Evolutionary conservation across 257 asterid genomes (phyloP).

Genomic region (Solanum paucissectum): DNA sequence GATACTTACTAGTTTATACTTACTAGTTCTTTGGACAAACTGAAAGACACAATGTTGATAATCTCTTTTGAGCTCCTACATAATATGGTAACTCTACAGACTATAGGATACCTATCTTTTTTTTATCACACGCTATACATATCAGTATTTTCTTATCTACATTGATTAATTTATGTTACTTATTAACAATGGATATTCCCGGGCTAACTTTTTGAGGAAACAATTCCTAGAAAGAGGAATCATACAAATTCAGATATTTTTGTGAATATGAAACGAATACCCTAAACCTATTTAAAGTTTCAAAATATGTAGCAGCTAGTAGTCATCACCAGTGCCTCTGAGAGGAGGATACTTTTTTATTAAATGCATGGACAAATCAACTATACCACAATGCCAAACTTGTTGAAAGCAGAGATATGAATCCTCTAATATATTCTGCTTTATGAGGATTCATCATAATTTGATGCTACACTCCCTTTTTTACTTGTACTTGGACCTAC

Average conservation of each 20-base stretch:
- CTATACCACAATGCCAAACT: background rate
- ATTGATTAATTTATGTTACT: background rate
- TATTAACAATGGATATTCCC: background rate
- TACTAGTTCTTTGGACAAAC: background rate
- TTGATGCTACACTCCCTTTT: background rate
- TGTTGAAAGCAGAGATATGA: background rate
- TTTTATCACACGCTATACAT: background rate
- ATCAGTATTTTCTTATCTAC: background rate
- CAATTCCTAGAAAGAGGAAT: background rate
- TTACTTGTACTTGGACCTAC: background rate
- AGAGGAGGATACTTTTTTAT: background rate
- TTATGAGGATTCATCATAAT: background rate
- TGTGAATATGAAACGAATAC: background rate
- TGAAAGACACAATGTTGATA: background rate
- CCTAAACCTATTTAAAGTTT: background rate
- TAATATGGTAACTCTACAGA: background rate
- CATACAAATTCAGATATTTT: background rate
- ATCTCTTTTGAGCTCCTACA: background rate
- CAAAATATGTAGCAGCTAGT: background rate
- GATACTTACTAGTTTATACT: background rate
- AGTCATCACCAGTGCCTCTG: background rate
- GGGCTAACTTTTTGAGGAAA: background rate
- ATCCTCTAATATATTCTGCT: background rate
- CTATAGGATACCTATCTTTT: background rate
- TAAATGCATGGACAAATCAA: background rate